Evolutionary conservation across 2,329 filamentous ascomycete genomes (phyloP).

Genomic region (Ilyonectria sp.): DNA sequence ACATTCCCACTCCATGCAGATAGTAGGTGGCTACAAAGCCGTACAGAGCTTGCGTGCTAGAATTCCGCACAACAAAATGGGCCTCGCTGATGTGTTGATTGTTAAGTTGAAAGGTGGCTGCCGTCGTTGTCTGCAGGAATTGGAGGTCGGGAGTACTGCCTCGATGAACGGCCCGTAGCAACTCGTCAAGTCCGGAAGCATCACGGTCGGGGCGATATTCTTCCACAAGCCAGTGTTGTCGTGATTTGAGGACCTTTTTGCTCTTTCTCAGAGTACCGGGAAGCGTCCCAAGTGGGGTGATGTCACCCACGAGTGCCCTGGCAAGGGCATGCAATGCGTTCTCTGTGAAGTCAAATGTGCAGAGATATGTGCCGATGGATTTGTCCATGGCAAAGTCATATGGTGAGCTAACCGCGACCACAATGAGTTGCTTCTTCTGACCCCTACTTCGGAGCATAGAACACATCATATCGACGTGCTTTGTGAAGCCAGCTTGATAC

Average conservation of each 20-base stretch:
- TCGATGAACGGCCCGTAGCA: slow-evolving; percentile 80
- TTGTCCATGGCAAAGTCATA: slow-evolving; percentile 97
- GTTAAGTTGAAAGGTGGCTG: slow-evolving; percentile 82
- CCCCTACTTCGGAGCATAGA: slow-evolving; percentile 83
- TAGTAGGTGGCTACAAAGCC: slow-evolving; percentile 94
- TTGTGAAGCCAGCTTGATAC: slow-evolving; percentile 95
- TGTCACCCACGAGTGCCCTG: slow-evolving; percentile 86
- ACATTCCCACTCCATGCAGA: slow-evolving; percentile 79
- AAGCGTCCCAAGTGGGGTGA: slow-evolving; percentile 70
- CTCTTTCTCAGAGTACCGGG: slow-evolving; percentile 87
- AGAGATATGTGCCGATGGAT: slow-evolving; percentile 91
- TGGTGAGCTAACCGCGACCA: slow-evolving; percentile 93
- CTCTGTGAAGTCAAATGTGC: slow-evolving; percentile 97
- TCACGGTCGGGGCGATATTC: slow-evolving; percentile 88
- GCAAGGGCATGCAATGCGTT: slow-evolving; percentile 89
- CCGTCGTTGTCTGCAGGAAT: slow-evolving; percentile 79
- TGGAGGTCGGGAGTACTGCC: slow-evolving; percentile 76
- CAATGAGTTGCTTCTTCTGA: slow-evolving; percentile 90
- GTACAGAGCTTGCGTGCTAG: slow-evolving; percentile 90
- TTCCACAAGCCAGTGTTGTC: slow-evolving; percentile 95
- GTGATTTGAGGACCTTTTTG: slow-evolving; percentile 88
- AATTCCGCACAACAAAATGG: slow-evolving; percentile 95
- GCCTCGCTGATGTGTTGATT: slow-evolving; percentile 81
- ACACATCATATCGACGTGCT: slow-evolving; percentile 96
- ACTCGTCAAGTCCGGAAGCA: slow-evolving; percentile 78